Conservation (phyloP, 306 rosid species). For the Cucurbita moschata region DNA sequence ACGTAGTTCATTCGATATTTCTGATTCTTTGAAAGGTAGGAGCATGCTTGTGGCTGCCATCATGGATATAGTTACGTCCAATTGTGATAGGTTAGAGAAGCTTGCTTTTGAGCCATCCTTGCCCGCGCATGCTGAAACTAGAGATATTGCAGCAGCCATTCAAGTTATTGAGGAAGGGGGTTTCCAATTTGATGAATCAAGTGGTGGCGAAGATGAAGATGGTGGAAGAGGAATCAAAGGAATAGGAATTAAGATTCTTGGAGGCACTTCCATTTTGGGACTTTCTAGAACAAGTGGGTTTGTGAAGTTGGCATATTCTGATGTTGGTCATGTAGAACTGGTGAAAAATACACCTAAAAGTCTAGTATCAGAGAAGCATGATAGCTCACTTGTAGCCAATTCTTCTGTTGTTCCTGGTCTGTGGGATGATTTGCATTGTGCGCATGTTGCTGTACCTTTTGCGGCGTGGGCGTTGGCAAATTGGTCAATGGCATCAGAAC, state of each 20-base stretch:
- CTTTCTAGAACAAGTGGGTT: constrained; percentile 34
- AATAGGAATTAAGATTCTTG: constrained; percentile 78
- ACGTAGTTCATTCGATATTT: constrained; percentile 57
- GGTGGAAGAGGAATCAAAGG: constrained; percentile 57
- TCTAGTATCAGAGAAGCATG: constrained; percentile 25
- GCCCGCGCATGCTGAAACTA: constrained; percentile 64
- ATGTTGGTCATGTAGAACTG: constrained; percentile 18
- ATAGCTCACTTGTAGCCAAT: constrained; percentile 15
- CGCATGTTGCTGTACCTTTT: constrained; percentile 96
- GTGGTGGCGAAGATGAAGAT: constrained; percentile 33
- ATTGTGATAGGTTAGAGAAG: constrained; percentile 49
- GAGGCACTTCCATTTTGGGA: constrained; percentile 67
- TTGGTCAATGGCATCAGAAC: constrained; percentile 70
- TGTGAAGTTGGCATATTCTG: constrained; percentile 32
- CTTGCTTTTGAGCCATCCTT: constrained; percentile 49
- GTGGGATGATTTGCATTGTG: constrained; percentile 94
- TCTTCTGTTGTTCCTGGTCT: constrained; percentile 85
- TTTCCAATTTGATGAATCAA: constrained; percentile 60
- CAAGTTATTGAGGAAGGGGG: constrained; percentile 88
- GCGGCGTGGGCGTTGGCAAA: constrained; percentile 97
- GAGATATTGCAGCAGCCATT: constrained; percentile 81
- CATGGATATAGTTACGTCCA: constrained; percentile 86
- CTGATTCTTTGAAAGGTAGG: constrained; percentile 84
- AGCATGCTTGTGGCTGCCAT: constrained; percentile 99
- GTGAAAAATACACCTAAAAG: constrained; percentile 14